Conservation (phyloP, 495 filamentous ascomycete genomes). For the Neurospora sp. region DNA sequence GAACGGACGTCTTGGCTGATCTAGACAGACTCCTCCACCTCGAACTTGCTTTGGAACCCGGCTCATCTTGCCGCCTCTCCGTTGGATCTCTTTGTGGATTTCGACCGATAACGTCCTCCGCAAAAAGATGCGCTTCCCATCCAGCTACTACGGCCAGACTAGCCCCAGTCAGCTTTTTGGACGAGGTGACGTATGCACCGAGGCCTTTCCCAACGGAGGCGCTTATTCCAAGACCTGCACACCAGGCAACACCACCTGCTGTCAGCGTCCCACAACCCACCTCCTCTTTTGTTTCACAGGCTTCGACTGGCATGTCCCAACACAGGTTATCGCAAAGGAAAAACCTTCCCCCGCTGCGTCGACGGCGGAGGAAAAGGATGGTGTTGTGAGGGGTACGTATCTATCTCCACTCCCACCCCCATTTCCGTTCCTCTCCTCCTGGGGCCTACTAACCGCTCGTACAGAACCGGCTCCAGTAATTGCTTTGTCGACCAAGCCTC, state of each 20-base stretch:
- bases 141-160: neutral
- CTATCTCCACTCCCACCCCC: neutral
- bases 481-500: conserved; percentile 6
- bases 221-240: neutral
- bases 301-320: neutral
- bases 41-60: too few species aligned
- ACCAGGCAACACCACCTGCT: neutral
- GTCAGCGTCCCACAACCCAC: neutral
- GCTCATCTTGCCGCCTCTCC: too few species aligned
- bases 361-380: neutral
- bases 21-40: too few species aligned
- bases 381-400: neutral
- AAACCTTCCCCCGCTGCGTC: neutral
- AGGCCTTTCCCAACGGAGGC: neutral
- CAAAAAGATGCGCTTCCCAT: neutral
- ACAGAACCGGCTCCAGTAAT: neutral
- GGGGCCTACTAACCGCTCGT: neutral
- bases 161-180: neutral
- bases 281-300: neutral
- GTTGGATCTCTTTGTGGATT: too few species aligned
- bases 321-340: neutral
- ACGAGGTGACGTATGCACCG: neutral
- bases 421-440: neutral
- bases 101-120: too few species aligned
- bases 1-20: too few species aligned